Evolutionary conservation across 2,329 filamentous ascomycete genomes (phyloP).

Genomic region (Reticulascus tulasneorum): DNA sequence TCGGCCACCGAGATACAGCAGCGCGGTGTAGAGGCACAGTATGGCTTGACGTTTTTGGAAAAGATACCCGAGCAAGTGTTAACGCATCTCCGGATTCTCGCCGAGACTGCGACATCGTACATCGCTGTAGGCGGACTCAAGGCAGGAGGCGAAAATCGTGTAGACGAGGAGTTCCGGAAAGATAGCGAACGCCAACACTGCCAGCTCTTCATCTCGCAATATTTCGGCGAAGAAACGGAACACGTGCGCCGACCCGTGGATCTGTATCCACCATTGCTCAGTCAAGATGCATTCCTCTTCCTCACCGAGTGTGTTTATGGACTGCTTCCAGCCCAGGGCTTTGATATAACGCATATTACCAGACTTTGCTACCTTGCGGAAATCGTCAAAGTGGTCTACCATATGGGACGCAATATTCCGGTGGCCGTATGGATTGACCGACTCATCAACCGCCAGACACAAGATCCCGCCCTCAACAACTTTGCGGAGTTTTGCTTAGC

Average conservation of each 20-base stretch:
- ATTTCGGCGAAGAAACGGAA: slow-evolving; percentile 38
- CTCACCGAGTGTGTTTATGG: slow-evolving; percentile 74
- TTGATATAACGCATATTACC: slow-evolving; percentile 75
- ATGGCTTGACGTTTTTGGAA: slow-evolving; percentile 72
- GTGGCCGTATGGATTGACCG: slow-evolving; percentile 43
- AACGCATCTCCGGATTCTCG: slow-evolving; percentile 81
- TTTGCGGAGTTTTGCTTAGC: slow-evolving; percentile 53
- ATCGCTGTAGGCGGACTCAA: slow-evolving; percentile 70
- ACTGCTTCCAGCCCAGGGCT: slow-evolving; percentile 60
- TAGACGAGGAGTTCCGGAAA: slow-evolving; percentile 62
- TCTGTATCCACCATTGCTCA: slow-evolving; percentile 55
- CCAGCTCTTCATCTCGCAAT: slow-evolving; percentile 67
- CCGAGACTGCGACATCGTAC: slow-evolving; percentile 85
- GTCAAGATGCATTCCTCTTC: slow-evolving; percentile 73
- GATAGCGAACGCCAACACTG: slow-evolving; percentile 70
- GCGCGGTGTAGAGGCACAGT: slow-evolving; percentile 72
- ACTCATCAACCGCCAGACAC: slow-evolving; percentile 36
- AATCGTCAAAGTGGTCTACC: slow-evolving; percentile 73
- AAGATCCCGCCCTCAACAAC: slow-evolving; percentile 45
- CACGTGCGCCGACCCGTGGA: slow-evolving; percentile 38
- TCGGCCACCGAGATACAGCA: slow-evolving; percentile 88
- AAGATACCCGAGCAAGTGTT: slow-evolving; percentile 80
- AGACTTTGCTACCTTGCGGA: slow-evolving; percentile 88
- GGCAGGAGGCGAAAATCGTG: slow-evolving; percentile 53
- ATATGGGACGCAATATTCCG: slow-evolving; percentile 53